phyloP scores from a whole-genome alignment of 1,284 basidiomycete species.

The Hypsizygus ulmarius region DNA sequence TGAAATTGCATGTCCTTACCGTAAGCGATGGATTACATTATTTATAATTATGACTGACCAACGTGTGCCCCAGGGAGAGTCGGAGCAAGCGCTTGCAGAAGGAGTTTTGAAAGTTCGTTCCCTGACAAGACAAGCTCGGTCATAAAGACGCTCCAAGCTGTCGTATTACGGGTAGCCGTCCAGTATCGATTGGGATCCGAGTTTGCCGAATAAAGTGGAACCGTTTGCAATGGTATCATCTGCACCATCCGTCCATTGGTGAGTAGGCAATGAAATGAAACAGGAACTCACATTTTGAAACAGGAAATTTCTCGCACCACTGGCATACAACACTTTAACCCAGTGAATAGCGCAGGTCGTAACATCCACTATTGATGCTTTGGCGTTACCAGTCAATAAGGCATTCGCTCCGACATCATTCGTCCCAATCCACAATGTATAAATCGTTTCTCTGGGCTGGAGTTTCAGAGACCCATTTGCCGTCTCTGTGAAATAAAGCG shows the following conservation, averaged over 20 bases:
- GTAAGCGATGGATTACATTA: neutral
- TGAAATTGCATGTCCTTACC: slow-evolving; percentile 15
- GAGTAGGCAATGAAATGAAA: neutral
- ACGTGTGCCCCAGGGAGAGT: slow-evolving; percentile 24
- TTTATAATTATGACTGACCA: slow-evolving; percentile 17
- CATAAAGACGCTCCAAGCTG: slow-evolving; percentile 45
- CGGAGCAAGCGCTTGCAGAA: slow-evolving; percentile 33
- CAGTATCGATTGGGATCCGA: slow-evolving; percentile 43
- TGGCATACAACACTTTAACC: slow-evolving; percentile 36
- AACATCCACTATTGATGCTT: slow-evolving; percentile 34
- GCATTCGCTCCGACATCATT: slow-evolving; percentile 39
- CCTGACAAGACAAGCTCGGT: slow-evolving; percentile 38
- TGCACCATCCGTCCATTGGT: slow-evolving; percentile 15
- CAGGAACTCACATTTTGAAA: slow-evolving; percentile 36
- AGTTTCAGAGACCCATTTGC: slow-evolving; percentile 27
- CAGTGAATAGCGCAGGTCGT: slow-evolving; percentile 38
- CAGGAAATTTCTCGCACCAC: slow-evolving; percentile 41
- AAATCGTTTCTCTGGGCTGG: slow-evolving; percentile 32
- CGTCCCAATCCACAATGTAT: slow-evolving; percentile 43
- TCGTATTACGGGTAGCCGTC: slow-evolving; percentile 40
- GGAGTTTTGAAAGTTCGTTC: slow-evolving; percentile 37
- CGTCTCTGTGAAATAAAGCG: slow-evolving; percentile 28
- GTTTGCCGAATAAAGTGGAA: slow-evolving; percentile 34
- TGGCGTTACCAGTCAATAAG: slow-evolving; percentile 31
- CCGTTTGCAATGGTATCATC: slow-evolving; percentile 44